Evolutionary conservation across 106 monocot species (phyloP).

Genomic region (Posidonia australis): DNA sequence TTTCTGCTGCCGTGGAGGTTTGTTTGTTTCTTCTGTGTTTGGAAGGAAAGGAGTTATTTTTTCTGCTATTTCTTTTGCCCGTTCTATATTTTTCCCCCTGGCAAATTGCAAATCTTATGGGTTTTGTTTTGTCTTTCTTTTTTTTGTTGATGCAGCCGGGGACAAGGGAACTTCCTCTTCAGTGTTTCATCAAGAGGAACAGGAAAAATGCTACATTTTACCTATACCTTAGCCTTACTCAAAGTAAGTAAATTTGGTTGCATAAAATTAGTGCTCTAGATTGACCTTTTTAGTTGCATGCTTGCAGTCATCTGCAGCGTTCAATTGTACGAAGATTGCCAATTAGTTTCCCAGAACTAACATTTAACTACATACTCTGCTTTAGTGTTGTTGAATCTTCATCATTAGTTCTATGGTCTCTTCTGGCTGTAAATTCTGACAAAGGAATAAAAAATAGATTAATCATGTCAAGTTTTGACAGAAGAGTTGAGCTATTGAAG

Average conservation of each 20-base stretch:
- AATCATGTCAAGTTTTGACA: no score
- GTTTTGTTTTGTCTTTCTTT: neutral
- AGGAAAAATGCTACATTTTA: constrained; percentile 51
- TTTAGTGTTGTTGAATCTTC: no score
- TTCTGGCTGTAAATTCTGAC: no score
- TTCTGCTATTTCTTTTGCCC: neutral
- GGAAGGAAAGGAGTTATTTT: neutral
- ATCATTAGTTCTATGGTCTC: no score
- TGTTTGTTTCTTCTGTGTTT: neutral
- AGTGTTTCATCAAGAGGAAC: constrained; percentile 76
- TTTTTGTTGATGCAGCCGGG: constrained; percentile 46
- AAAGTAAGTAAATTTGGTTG: constrained; percentile 29
- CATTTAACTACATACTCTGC: no score
- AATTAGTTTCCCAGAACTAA: no score
- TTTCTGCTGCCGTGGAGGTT: neutral
- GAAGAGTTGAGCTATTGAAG: no score
- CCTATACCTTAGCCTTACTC: constrained; percentile 50
- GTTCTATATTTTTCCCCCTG: neutral
- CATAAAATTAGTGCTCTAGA: neutral
- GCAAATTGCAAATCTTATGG: no score
- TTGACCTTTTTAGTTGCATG: no score
- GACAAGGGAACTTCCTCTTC: constrained; percentile 42
- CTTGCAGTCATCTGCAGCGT: no score
- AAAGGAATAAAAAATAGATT: no score
- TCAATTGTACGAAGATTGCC: no score